Evolutionary conservation across 495 filamentous ascomycete species (phyloP), one percentile per base, ranked within the genome.

Genomic region (Aspergillus asperescens): DNA sequence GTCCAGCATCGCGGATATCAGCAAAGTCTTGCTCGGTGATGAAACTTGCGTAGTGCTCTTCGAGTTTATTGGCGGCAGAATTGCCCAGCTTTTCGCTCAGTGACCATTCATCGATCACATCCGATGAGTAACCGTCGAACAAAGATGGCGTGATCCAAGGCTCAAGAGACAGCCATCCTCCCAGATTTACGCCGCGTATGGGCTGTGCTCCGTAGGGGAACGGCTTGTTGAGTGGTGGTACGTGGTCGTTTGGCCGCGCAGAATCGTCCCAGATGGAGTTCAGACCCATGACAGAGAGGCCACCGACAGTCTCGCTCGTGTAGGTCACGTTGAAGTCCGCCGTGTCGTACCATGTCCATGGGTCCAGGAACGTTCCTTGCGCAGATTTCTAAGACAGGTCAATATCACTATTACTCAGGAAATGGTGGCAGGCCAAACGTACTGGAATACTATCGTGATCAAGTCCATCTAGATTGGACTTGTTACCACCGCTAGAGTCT

Each of bases 111-210:
- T 99, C 94, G 16, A 96, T 75, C 45, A 97, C 80, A 42, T 83
- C 66, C 13, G 65, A 70, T 1, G 68, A 58, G 44, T 88, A 95
- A 7, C 56, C 55, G 1, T 83, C 67, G 63, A 99, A 99, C 24
- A 96, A 75, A 1, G 90, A 95, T 0, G 94, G 94, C 13, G 86
- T 90, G 62, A 99, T 96, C 61, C 95, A 96, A 0, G 94, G 94
- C 57, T 99, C 94, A 7, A 99, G 72, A 0, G 85, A 87, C 3
- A 99, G 78, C 94, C 93, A 99, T 23, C 94, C 94, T 29, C 94
- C 93, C 4, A 97, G 59, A 64, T 96, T 99, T 19, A 97, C 87
- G 2, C 94, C 94, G 1, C 91, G 81, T 22, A 93, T 89, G 5
- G 90, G 90, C 41, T 71, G 80, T 3, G 78, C 80, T 1, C 87